phyloP scores from a whole-genome alignment of 2,329 filamentous ascomycete genomes.

The Alternaria dauci region DNA sequence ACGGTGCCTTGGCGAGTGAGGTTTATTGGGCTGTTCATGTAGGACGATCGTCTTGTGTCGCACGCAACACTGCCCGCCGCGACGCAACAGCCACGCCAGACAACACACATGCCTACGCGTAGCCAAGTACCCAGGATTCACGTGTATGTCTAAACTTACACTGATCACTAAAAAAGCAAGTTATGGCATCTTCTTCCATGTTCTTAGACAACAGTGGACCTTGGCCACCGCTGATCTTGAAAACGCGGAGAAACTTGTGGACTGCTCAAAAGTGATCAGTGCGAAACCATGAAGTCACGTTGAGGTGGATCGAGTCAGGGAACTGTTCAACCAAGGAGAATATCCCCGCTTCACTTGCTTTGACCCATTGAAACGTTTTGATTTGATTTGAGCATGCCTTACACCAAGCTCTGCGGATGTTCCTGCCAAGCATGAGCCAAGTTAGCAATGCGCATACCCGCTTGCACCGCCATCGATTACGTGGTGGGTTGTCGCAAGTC shows the following conservation, averaged over 20 bases:
- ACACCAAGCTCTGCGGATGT: constrained; percentile 6
- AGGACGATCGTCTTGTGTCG: constrained; percentile 4
- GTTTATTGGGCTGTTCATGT: not conserved
- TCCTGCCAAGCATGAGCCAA: constrained; percentile 1
- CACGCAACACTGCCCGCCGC: constrained; percentile 1
- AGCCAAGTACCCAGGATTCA: constrained; percentile 1
- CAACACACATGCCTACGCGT: constrained; percentile 7
- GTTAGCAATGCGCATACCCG: not conserved
- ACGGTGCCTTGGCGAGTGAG: not conserved
- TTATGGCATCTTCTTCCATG: not conserved
- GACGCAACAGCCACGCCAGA: constrained; percentile 1
- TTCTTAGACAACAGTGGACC: not conserved
- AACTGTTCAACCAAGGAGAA: not conserved
- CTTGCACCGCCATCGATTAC: constrained; percentile 1
- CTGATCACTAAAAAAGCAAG: not conserved
- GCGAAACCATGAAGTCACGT: not conserved
- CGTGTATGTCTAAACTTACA: not conserved
- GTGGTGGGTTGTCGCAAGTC: constrained; percentile 1
- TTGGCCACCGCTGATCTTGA: not conserved
- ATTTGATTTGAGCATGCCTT: not conserved
- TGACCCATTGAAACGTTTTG: not conserved
- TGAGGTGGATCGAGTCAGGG: not conserved
- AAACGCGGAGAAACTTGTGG: not conserved
- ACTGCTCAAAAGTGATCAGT: not conserved
- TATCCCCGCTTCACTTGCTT: not conserved